Percentiles rank a stretch among this genome's conserved stretches.
phyloP scores from a whole-genome alignment of 371 early-diverging fungal genomes.

The Saksenaea oblongispora region DNA sequence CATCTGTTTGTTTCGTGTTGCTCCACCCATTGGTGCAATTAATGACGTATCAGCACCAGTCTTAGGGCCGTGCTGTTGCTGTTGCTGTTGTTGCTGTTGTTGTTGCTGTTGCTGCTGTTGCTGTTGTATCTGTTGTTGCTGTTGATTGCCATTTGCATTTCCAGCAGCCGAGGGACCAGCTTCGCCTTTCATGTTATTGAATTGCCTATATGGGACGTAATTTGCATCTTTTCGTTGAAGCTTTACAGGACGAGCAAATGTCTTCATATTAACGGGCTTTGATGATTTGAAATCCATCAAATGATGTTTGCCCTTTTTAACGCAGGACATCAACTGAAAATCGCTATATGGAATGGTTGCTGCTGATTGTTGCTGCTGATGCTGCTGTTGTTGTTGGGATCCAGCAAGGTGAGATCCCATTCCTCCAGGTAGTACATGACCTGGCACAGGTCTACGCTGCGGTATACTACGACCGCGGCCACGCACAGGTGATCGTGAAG shows the following conservation, averaged over 20 bases:
- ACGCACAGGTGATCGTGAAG: constrained; percentile 20
- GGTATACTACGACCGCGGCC: constrained; percentile 11
- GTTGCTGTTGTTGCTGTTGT: constrained; percentile 13
- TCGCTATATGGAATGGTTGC: constrained; percentile 43
- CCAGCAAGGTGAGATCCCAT: constrained; percentile 11
- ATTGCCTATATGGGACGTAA: constrained; percentile 26
- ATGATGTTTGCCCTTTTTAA: constrained; percentile 54
- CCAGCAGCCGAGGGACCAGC: neutral
- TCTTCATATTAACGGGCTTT: constrained; percentile 52
- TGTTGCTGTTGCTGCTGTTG: constrained; percentile 27
- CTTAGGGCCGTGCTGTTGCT: constrained; percentile 37
- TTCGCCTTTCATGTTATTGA: constrained; percentile 24
- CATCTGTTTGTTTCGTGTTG: constrained; percentile 77
- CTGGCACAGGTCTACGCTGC: constrained; percentile 6
- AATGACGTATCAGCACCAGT: constrained; percentile 74
- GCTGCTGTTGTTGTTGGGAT: constrained; percentile 10
- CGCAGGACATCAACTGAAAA: constrained; percentile 61
- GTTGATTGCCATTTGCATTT: constrained; percentile 1
- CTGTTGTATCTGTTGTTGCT: constrained; percentile 25
- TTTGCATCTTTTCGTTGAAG: constrained; percentile 63
- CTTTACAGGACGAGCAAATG: constrained; percentile 70
- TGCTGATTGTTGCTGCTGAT: constrained; percentile 10
- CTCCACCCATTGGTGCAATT: constrained; percentile 81
- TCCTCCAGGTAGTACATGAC: constrained; percentile 15
- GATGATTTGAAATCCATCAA: constrained; percentile 68